Evolutionary conservation across 1,284 basidiomycete species (phyloP), one percentile per base, ranked within the genome.

Genomic region (Fomitopsis palustris): DNA sequence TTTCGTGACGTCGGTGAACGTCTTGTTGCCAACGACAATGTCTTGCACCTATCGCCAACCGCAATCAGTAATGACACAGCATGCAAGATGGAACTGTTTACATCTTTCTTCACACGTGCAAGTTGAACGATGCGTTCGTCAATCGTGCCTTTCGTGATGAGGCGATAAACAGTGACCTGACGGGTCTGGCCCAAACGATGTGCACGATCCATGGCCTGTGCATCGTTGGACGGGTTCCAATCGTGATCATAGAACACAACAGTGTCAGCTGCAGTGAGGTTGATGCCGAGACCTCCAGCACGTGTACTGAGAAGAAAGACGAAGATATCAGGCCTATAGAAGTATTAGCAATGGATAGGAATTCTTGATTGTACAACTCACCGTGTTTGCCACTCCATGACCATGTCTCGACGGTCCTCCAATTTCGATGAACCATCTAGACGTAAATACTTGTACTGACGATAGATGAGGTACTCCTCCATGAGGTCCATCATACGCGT

Each of bases 401-500:
- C 97, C 96, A 99, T 98, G 75, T 99, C 97, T 62, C 97, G 85
- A 68, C 97, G 84, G 71, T 99, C 97, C 67, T 96, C 95, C 58
- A 99, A 85, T 69, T 97, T 95, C 27, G 95, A 96, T 1, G 91
- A 92, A 53, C 97, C 97, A 75, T 99, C 97, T 49, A 99, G 79
- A 41, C 97, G 87, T 31, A 99, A 78, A 72, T 99, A 99, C 77
- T 98, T 98, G 83, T 97, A 96, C 75, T 98, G 96, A 7, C 96
- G 87, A 77, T 93, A 98, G 66, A 98, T 95, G 58, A 99, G 81
- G 74, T 98, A 99, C 73, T 99, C 97, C 74, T 99, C 97, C 87
- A 99, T 96, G 61, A 99, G 80, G 72, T 99, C 96, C 87, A 99
- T 98, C 97, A 99, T 99, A 64, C 90, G 86, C 25, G 97, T 99